Conservation (phyloP, 1,284 basidiomycete genomes). For the Ustilago cynodontis region DNA sequence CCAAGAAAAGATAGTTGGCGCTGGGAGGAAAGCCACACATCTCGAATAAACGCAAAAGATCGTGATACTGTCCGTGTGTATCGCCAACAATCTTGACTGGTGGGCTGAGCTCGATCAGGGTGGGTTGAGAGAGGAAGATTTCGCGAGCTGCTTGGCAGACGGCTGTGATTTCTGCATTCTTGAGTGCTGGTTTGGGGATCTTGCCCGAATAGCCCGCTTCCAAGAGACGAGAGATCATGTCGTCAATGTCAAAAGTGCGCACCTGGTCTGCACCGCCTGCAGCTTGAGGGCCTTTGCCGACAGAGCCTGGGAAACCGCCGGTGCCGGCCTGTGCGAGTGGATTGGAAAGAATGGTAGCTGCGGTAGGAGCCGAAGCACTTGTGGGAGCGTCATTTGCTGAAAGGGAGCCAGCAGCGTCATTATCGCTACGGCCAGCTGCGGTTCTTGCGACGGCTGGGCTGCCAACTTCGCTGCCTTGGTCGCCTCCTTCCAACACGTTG, state of each 20-base stretch:
- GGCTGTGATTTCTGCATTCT: slow-evolving; percentile 94
- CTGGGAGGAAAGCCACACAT: slow-evolving; percentile 99
- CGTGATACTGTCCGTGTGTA: slow-evolving; percentile 98
- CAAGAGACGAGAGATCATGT: slow-evolving; percentile 95
- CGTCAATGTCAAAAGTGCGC: slow-evolving; percentile 87
- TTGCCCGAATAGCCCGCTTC: slow-evolving; percentile 98
- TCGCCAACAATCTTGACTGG: slow-evolving; percentile 99
- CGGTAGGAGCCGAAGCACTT: slow-evolving; percentile 31
- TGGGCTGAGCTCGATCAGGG: slow-evolving; percentile 95
- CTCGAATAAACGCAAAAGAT: slow-evolving; percentile 97
- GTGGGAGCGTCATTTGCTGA: slow-evolving; percentile 37
- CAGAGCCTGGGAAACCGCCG: slow-evolving; percentile 37
- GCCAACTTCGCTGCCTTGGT: slow-evolving; percentile 33
- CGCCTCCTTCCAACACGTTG: slow-evolving; percentile 46
- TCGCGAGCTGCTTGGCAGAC: slow-evolving; percentile 97
- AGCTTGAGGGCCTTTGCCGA: slow-evolving; percentile 41
- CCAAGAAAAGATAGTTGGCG: slow-evolving; percentile 97
- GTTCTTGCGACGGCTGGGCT: slow-evolving; percentile 36
- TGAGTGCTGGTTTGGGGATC: slow-evolving; percentile 94
- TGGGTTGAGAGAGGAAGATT: slow-evolving; percentile 95
- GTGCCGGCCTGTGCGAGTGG: slow-evolving; percentile 41
- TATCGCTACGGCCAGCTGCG: slow-evolving; percentile 22
- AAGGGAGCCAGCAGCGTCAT: slow-evolving; percentile 8
- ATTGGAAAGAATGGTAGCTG: slow-evolving; percentile 53
- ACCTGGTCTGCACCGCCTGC: slow-evolving; percentile 55